Evolutionary conservation across 768 basidiomycete genomes (phyloP).

Genomic region (Agrocybe pediades): DNA sequence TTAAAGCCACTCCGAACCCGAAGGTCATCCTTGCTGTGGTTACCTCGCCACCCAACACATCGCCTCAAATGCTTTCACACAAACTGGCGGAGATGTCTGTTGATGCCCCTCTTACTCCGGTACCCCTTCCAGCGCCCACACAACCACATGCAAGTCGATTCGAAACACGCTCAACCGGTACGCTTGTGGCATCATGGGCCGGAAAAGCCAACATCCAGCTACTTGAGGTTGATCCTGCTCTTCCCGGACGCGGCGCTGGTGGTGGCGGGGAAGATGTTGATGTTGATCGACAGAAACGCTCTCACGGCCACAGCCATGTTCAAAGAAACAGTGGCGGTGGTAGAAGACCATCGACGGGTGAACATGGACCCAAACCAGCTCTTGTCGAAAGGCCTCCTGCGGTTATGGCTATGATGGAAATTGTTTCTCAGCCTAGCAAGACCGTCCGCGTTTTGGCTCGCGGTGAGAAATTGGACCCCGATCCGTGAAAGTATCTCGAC

Average conservation of each 20-base stretch:
- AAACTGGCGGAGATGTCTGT: constrained; percentile 29
- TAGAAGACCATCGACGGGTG: constrained; percentile 26
- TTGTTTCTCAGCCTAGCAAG: constrained; percentile 70
- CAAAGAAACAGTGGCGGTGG: constrained; percentile 16
- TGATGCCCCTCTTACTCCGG: constrained; percentile 45
- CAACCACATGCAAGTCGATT: constrained; percentile 52
- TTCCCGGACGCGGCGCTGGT: constrained; percentile 32
- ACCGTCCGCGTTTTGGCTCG: constrained; percentile 81
- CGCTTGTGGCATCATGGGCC: constrained; percentile 70
- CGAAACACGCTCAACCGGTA: constrained; percentile 66
- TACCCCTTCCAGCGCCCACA: constrained; percentile 66
- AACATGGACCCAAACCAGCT: constrained; percentile 28
- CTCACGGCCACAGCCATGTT: constrained; percentile 21
- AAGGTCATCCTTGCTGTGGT: constrained; percentile 68
- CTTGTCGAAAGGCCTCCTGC: constrained; percentile 80
- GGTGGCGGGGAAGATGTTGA: constrained; percentile 28
- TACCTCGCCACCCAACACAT: constrained; percentile 32
- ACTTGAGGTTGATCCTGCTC: constrained; percentile 53
- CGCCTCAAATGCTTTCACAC: constrained; percentile 31
- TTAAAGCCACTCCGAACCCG: constrained; percentile 18
- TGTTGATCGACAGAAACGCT: constrained; percentile 32
- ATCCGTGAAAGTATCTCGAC: constrained; percentile 15
- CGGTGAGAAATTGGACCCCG: constrained; percentile 76
- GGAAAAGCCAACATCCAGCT: constrained; percentile 57
- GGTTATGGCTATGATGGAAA: constrained; percentile 82